Evolutionary conservation across 2,329 filamentous ascomycete species (phyloP).

Genomic region (Pseudogymnoascus sp.): DNA sequence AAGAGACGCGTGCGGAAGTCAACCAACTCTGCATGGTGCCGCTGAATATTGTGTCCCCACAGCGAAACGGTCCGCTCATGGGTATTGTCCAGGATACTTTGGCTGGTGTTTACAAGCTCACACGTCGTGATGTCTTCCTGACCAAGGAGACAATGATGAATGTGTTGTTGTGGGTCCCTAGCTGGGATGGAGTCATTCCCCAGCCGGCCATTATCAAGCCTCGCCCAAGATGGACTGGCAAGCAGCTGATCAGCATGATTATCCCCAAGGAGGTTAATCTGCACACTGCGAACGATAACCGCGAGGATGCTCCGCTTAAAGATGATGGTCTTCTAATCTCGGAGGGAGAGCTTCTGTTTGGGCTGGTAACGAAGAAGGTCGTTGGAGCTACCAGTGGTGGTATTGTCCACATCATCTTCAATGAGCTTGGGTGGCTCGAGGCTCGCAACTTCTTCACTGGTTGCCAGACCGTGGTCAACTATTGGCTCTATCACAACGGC

Average conservation of each 20-base stretch:
- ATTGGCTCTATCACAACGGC: slow-evolving; percentile 93
- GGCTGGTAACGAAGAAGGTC: slow-evolving; percentile 85
- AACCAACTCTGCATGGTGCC: slow-evolving; percentile 96
- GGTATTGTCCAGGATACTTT: slow-evolving; percentile 98
- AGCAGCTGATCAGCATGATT: slow-evolving; percentile 92
- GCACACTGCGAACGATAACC: slow-evolving; percentile 55
- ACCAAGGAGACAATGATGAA: slow-evolving; percentile 92
- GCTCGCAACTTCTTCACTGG: slow-evolving; percentile 96
- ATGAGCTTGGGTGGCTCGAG: slow-evolving; percentile 78
- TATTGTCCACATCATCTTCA: slow-evolving; percentile 93
- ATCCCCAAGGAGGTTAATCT: slow-evolving; percentile 83
- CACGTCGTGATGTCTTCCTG: slow-evolving; percentile 83
- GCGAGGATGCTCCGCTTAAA: slow-evolving; percentile 52
- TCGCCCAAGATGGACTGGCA: slow-evolving; percentile 89
- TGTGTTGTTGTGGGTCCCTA: slow-evolving; percentile 91
- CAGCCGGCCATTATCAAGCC: slow-evolving; percentile 92
- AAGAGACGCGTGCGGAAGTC: slow-evolving; percentile 93
- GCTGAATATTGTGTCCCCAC: slow-evolving; percentile 94
- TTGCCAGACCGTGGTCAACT: slow-evolving; percentile 87
- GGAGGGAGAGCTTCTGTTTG: slow-evolving; percentile 82
- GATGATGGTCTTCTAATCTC: slow-evolving; percentile 80
- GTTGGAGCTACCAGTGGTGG: slow-evolving; percentile 85
- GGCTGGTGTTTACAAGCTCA: slow-evolving; percentile 95
- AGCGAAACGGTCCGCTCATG: slow-evolving; percentile 95
- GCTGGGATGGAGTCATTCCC: slow-evolving; percentile 94